Conservation (phyloP, 805 yeast species). For the Wickerhamiella bombiphila region DNA sequence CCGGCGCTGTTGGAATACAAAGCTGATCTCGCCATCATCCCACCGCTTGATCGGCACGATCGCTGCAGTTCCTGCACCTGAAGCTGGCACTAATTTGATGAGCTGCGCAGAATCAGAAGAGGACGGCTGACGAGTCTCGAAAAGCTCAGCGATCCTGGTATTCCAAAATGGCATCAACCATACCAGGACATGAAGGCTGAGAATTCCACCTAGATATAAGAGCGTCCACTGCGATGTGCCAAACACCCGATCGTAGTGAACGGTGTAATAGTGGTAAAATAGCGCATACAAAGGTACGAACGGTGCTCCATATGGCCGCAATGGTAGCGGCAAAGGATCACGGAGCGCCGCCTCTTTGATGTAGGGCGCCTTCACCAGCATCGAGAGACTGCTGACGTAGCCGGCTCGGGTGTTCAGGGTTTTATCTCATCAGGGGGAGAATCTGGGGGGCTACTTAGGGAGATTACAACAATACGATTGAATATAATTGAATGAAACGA, state of each 20-base stretch:
- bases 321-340: slow-evolving; percentile 43
- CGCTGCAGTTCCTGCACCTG: slow-evolving; percentile 76
- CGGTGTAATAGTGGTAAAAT: slow-evolving; percentile 47
- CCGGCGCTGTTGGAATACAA: slow-evolving; percentile 83
- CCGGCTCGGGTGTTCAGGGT: too few species aligned
- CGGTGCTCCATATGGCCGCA: slow-evolving; percentile 73
- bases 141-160: slow-evolving; percentile 47
- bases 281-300: slow-evolving; percentile 65
- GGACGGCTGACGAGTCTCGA: slow-evolving; percentile 48
- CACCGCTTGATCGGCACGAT: slow-evolving; percentile 48
- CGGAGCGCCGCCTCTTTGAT: slow-evolving; percentile 60
- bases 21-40: slow-evolving; percentile 46
- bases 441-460: too few species aligned
- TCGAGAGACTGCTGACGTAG: background rate
- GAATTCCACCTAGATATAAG: slow-evolving; percentile 60
- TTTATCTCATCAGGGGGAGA: too few species aligned
- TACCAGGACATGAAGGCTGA: slow-evolving; percentile 59
- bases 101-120: slow-evolving; percentile 50
- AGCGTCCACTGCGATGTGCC: slow-evolving; percentile 94
- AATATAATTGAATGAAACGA: too few species aligned
- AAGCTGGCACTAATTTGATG: slow-evolving; percentile 63
- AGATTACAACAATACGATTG: too few species aligned
- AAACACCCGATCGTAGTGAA: slow-evolving; percentile 65
- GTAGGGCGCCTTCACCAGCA: slow-evolving; percentile 37
- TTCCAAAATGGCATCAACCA: slow-evolving; percentile 95